Percentiles rank a stretch among this genome's conserved stretches.
Evolutionary conservation across 2,329 filamentous ascomycete species (phyloP).

Genomic region (Talaromyces sp.): DNA sequence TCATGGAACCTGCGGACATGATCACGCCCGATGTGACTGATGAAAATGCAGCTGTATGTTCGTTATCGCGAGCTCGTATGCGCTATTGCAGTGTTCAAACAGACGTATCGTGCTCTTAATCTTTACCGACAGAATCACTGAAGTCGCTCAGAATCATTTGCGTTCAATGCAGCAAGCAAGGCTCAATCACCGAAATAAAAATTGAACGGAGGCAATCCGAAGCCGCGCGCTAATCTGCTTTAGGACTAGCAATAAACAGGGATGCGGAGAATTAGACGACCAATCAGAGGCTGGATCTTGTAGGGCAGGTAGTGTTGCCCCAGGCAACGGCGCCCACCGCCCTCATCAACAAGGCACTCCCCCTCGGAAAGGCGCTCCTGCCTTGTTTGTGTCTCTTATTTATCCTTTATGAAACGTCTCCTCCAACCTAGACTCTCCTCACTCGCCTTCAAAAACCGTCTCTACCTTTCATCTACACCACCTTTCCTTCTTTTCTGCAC

Average conservation of each 20-base stretch:
- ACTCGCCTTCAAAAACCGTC: slow-evolving; percentile 13
- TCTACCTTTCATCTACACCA: slow-evolving; percentile 13
- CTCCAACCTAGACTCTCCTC: slow-evolving; percentile 5
- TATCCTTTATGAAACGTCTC: slow-evolving; percentile 11
- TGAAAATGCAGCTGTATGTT: neutral
- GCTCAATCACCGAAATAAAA: slow-evolving; percentile 12
- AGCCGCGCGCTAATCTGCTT: neutral
- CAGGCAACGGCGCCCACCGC: slow-evolving; percentile 13
- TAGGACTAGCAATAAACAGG: neutral
- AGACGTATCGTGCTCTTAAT: neutral
- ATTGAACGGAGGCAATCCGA: slow-evolving; percentile 8
- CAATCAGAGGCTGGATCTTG: neutral
- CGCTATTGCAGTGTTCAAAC: neutral
- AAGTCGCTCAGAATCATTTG: neutral
- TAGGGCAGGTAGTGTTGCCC: slow-evolving; percentile 11
- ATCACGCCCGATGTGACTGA: slow-evolving; percentile 3
- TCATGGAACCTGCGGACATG: slow-evolving; percentile 32
- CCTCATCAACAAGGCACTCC: slow-evolving; percentile 19
- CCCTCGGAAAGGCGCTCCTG: slow-evolving; percentile 3
- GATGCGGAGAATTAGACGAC: slow-evolving; percentile 15
- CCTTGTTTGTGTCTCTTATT: neutral
- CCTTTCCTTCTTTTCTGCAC: slow-evolving; percentile 16
- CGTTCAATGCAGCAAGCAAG: neutral
- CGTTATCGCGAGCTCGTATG: too few species aligned
- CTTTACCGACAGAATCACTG: too few species aligned